Evolutionary conservation across 2,329 filamentous ascomycete genomes (phyloP), one percentile per base, ranked within the genome.

Genomic region (Cadophora gregata): DNA sequence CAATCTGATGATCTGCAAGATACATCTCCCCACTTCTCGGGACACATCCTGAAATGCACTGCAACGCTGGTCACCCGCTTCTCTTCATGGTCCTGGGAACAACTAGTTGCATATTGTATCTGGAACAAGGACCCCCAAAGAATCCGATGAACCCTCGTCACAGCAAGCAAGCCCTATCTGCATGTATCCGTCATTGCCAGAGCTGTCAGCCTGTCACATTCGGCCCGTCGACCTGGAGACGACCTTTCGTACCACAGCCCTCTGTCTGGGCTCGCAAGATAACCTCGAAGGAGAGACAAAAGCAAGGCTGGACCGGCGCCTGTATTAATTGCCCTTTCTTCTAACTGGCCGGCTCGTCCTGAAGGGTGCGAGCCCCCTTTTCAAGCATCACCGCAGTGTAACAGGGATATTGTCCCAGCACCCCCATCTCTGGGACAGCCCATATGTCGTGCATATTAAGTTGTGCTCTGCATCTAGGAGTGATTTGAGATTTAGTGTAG

Each of bases 211-310:
- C 33, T 27, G 24, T 59, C 33, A 42, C 24, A 29, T 29, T 60
- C 58, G 36, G 58, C 58, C 58, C 58, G 16, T 48, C 58, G 25
- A 60, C 16, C 14, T 48, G 58, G 58, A 60, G 58, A 60, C 58
- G 58, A 60, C 25, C 5, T 45, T 48, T 24, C 4, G 25, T 33
- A 21, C 58, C 9, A 60, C 58, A 31, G 58, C 42, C n/a, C 3
- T 21, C n/a, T 36, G 19, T 42, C 21, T 8, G 10, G 21, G 16
- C 21, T 58, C 55, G 31, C 55, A 58, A 36, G 33, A 56, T 56
- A 36, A 8, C 9, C 31, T 24, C 33, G n/a, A 58, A 25, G 50
- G 50, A 38, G 55, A 58, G 1, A 58, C 33, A 58, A 58, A 38
- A 42, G 33, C 33, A 27, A 58, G 55, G 55, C 55, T 58, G n/a